Conservation (phyloP, 768 basidiomycete species). For the Scleroderma citrinum region DNA sequence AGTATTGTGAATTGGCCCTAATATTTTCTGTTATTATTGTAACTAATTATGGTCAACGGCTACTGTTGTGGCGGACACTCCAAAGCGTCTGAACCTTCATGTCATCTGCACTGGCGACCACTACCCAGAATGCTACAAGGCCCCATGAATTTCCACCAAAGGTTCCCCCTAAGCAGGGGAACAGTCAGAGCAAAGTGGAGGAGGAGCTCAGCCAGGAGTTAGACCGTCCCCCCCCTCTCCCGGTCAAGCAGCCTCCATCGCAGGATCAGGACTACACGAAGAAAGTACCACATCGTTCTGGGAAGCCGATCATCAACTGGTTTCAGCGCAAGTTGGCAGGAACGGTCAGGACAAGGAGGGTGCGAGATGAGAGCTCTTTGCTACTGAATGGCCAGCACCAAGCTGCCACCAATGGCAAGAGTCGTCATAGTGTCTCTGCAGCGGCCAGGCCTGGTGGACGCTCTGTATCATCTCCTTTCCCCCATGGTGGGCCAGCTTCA, state of each 20-base stretch:
- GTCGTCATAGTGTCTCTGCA: constrained; percentile 7
- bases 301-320: constrained; percentile 88
- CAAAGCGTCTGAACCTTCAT: no score
- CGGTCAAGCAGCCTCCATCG: constrained; percentile 19
- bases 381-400: constrained; percentile 9
- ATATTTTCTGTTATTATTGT: no score
- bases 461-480: constrained; percentile 25
- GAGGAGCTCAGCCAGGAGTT: constrained; percentile 11
- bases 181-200: constrained; percentile 4
- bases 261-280: constrained; percentile 40
- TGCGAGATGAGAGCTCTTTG: constrained; percentile 25
- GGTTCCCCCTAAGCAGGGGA: constrained; percentile 10
- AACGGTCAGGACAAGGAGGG: constrained; percentile 52
- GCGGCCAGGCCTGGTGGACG: constrained; percentile 19
- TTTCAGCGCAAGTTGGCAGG: constrained; percentile 82
- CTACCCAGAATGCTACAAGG: constrained; percentile 9
- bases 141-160: constrained; percentile 11
- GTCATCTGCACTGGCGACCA: constrained; percentile 9
- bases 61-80: no score
- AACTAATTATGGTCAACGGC: no score
- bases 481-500: constrained; percentile 12
- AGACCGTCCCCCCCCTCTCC: constrained; percentile 14
- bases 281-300: constrained; percentile 61
- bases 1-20: no score
- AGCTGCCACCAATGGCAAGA: constrained; percentile 10